Evolutionary conservation across 176 grass and related monocot species (phyloP).

Genomic region (Triticum aestivum): DNA sequence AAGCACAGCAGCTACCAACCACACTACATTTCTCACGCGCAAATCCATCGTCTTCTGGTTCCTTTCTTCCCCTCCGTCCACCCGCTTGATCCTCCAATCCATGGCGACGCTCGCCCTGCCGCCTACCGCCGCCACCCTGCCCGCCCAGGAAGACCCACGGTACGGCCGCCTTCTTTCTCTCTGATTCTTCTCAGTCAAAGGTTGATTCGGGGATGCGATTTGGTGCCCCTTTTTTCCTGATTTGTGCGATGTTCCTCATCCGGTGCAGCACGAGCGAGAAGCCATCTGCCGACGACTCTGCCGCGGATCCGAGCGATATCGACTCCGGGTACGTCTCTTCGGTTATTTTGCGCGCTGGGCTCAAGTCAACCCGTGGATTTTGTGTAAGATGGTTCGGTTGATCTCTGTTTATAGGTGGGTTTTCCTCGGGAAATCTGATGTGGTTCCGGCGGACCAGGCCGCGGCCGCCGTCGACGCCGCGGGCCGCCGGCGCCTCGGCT

Average conservation of each 20-base stretch:
- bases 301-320: constrained; percentile 25
- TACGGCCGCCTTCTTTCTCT: neutral
- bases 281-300: neutral
- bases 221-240: neutral
- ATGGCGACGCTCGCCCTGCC: constrained; percentile 42
- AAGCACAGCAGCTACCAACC: constrained; percentile 16
- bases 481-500: constrained; percentile 3
- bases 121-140: constrained; percentile 6
- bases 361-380: neutral
- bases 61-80: constrained; percentile 22
- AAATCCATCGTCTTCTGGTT: constrained; percentile 2
- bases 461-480: neutral
- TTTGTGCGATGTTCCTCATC: neutral
- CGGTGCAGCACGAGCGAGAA: constrained; percentile 3
- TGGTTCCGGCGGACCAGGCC: constrained; percentile 36
- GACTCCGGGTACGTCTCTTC: constrained; percentile 37
- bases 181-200: neutral
- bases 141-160: neutral
- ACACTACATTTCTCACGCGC: neutral
- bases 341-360: neutral
- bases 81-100: neutral
- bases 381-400: constrained; percentile 19
- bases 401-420: constrained; percentile 39
- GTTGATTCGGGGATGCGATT: neutral
- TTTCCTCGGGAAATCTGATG: constrained; percentile 37